Conservation (phyloP, 1,139 yeast genomes). For the Saccharomyces hybrid region DNA sequence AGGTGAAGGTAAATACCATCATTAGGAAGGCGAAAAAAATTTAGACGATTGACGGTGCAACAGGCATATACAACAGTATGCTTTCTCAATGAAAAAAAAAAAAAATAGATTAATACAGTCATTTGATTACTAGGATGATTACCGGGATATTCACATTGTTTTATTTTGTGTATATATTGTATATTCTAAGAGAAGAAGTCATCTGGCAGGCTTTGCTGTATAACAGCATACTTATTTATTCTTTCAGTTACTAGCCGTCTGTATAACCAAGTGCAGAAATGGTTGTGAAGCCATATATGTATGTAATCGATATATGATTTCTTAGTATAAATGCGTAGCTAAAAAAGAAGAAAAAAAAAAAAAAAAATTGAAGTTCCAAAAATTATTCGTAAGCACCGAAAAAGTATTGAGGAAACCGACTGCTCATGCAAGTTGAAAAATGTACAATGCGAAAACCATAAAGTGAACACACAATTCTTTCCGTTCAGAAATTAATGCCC, state of each 20-base stretch:
- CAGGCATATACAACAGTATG: neutral
- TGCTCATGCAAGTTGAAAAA: neutral
- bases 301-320: no score
- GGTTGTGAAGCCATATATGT: no score
- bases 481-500: neutral
- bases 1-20: slow-evolving; percentile 1
- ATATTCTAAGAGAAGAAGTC: neutral
- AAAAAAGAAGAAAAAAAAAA: neutral
- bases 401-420: neutral
- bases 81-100: neutral
- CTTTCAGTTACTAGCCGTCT: no score
- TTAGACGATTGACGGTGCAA: neutral
- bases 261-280: neutral
- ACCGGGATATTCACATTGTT: neutral
- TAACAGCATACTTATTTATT: neutral
- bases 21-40: neutral
- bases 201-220: neutral
- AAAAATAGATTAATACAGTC: no score
- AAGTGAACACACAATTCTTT: neutral
- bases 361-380: neutral
- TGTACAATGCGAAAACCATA: neutral
- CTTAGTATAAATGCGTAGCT: no score
- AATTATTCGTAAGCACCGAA: neutral
- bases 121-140: neutral
- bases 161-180: neutral